Evolutionary conservation across 2,329 filamentous ascomycete genomes (phyloP).

Genomic region (Stagonosporopsis tanaceti): DNA sequence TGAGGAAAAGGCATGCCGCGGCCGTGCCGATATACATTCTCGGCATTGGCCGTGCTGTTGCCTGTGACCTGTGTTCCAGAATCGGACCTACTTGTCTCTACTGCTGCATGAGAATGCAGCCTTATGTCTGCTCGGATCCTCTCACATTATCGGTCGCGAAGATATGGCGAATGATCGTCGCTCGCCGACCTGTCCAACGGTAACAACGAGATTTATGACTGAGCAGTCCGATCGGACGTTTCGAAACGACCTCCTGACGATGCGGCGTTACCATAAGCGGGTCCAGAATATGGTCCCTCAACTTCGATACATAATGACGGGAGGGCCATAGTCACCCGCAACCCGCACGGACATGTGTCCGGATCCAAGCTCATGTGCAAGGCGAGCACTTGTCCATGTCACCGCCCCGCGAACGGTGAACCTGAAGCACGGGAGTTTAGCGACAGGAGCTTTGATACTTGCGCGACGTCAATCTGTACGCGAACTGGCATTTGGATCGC

Average conservation of each 20-base stretch:
- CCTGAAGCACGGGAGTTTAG: constrained; percentile 17
- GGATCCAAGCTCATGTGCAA: constrained; percentile 13
- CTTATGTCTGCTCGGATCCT: background rate
- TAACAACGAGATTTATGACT: background rate
- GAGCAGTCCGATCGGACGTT: constrained; percentile 4
- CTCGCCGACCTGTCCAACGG: constrained; percentile 11
- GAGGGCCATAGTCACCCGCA: constrained; percentile 5
- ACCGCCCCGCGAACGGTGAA: constrained; percentile 15
- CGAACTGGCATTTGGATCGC: constrained; percentile 13
- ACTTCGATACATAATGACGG: constrained; percentile 15
- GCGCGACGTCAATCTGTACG: constrained; percentile 16
- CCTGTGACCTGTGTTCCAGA: background rate
- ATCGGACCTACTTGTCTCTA: constrained; percentile 5
- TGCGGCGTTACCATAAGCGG: constrained; percentile 22
- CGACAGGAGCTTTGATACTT: constrained; percentile 22
- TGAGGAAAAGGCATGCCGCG: constrained; percentile 1
- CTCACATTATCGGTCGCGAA: background rate
- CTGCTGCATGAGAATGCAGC: constrained; percentile 12
- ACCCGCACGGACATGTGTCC: constrained; percentile 15
- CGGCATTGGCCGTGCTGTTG: background rate
- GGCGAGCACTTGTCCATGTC: constrained; percentile 10
- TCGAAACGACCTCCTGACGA: constrained; percentile 13
- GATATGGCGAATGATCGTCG: constrained; percentile 2
- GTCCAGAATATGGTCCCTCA: constrained; percentile 5
- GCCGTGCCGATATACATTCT: background rate